Evolutionary conservation across 305 asterid genomes (phyloP), one percentile per base, ranked within the genome.

Genomic region (Fraxinus latifolia): DNA sequence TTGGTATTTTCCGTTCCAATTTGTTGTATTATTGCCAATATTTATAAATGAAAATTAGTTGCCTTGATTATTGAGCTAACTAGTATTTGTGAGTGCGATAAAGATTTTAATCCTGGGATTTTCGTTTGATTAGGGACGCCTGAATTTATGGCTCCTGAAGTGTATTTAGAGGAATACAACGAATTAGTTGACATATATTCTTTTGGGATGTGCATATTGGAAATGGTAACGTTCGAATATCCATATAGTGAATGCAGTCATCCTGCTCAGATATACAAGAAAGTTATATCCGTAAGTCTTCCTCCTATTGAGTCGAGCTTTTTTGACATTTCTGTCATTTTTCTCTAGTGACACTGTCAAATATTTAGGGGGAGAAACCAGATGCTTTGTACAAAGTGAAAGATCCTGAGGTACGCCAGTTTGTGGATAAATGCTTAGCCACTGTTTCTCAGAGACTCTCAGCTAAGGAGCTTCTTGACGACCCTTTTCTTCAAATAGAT

Each of bases 341-440:
- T 31, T 29, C 42, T 70, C 75, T 29, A 15, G 42, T 70, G 75
- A 70, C 75, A 27, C 17, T 29, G 21, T 70, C 17, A 29, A 31
- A 70, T 70, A 29, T 4, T 70, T 75, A 95, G 97, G 98, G 98
- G 32, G 92, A 90, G 85, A 95, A 90, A 79, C 98, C 98, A 4
- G 97, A 91, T 83, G 91, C 98, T 14, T 90, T 95, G 23, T 90
- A 89, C 86, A 92, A 91, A 85, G 96, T 93, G 42, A 84, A 87
- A 84, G 96, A 95, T 85, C 93, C 94, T 0, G 96, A 92, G 88
- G 91, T 93, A 71, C 95, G 93, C 72, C 89, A 86, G 79, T 93
- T 95, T 87, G 95, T 95, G 31, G 98, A 95, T 90, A 95, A 93
- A 87, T 95, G 98, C 84, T 86, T 95, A 81, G 97, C 95, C 29